Evolutionary conservation across 1,284 basidiomycete species (phyloP).

Genomic region (Boletus austroedulis): DNA sequence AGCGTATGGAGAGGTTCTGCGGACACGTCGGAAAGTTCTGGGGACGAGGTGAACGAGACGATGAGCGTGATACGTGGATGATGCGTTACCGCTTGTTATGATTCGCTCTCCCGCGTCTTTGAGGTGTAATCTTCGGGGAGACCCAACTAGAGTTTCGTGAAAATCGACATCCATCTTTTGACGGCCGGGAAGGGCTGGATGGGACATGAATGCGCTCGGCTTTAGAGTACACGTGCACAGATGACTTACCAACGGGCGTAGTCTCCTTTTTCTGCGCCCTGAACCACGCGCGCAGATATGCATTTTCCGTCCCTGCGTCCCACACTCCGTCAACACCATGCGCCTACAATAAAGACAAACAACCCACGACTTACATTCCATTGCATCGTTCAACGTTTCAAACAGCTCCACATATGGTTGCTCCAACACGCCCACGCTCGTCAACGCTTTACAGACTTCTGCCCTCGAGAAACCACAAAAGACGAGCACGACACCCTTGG

Average conservation of each 20-base stretch:
- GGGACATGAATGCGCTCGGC: background rate
- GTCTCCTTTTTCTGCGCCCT: conserved; percentile 57
- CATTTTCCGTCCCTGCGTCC: conserved; percentile 80
- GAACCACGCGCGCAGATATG: conserved; percentile 78
- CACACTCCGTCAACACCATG: conserved; percentile 14
- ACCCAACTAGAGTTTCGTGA: conserved; percentile 60
- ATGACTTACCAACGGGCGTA: conserved; percentile 33
- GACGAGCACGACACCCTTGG: conserved; percentile 80
- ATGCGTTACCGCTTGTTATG: conserved; percentile 54
- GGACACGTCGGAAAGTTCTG: conserved; percentile 23
- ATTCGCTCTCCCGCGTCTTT: conserved; percentile 75
- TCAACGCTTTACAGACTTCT: conserved; percentile 66
- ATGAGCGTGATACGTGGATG: background rate
- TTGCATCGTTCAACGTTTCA: conserved; percentile 81
- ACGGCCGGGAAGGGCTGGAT: conserved; percentile 56
- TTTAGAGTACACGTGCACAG: background rate
- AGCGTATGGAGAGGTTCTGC: conserved; percentile 65
- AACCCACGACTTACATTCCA: conserved; percentile 73
- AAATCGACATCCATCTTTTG: conserved; percentile 47
- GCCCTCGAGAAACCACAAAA: conserved; percentile 80
- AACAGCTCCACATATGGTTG: conserved; percentile 82
- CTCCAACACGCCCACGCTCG: conserved; percentile 74
- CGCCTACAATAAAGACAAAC: conserved; percentile 1
- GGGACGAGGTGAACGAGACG: background rate
- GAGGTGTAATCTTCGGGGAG: conserved; percentile 73